A percentile compares a stretch with the other conserved stretches of the same genome.
These are phyloP conservation scores for Striga asiatica DNA, from an alignment of 257 asterid species.

Conservation along the genomic window DNA sequence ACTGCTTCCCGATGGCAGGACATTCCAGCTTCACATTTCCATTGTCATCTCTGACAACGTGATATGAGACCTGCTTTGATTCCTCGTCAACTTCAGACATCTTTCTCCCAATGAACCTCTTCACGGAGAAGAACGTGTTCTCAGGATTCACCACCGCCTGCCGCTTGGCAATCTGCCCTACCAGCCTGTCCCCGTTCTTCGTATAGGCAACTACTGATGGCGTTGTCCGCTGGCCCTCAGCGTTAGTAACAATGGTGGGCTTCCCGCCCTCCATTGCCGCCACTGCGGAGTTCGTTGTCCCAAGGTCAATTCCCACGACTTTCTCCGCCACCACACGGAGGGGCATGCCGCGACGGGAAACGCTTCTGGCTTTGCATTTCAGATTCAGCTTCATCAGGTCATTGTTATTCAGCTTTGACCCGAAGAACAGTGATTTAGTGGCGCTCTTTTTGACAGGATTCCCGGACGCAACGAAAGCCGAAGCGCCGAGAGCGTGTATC, in stretches of 20 bases:
- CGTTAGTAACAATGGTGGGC: constrained; percentile 72
- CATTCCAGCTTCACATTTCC: constrained; percentile 84
- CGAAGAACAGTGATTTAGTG: constrained; percentile 34
- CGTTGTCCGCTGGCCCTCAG: constrained; percentile 78
- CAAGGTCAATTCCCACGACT: constrained; percentile 76
- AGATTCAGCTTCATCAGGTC: constrained; percentile 31
- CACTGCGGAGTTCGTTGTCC: constrained; percentile 79
- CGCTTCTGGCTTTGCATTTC: constrained; percentile 23
- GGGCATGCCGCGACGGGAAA: constrained; percentile 14
- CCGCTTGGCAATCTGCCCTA: constrained; percentile 78
- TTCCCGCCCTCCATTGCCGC: constrained; percentile 93
- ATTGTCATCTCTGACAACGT: constrained; percentile 67
- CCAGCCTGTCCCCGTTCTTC: constrained; percentile 65
- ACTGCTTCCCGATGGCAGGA: constrained; percentile 71
- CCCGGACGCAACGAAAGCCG: constrained; percentile 25
- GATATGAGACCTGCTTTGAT: constrained; percentile 77
- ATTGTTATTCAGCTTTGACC: constrained; percentile 26
- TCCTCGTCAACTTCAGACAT: constrained; percentile 81
- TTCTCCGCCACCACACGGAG: constrained; percentile 70
- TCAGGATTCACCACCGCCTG: constrained; percentile 85
- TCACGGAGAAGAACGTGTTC: constrained; percentile 71
- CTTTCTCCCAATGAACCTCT: constrained; percentile 78
- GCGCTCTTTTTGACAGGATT: constrained; percentile 15
- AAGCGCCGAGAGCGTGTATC: constrained; percentile 48
- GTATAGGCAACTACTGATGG: constrained; percentile 85